These are phyloP conservation scores for Sporobolomyces phaffii DNA, from an alignment of 768 basidiomycete species.

Conservation along the genomic window DNA sequence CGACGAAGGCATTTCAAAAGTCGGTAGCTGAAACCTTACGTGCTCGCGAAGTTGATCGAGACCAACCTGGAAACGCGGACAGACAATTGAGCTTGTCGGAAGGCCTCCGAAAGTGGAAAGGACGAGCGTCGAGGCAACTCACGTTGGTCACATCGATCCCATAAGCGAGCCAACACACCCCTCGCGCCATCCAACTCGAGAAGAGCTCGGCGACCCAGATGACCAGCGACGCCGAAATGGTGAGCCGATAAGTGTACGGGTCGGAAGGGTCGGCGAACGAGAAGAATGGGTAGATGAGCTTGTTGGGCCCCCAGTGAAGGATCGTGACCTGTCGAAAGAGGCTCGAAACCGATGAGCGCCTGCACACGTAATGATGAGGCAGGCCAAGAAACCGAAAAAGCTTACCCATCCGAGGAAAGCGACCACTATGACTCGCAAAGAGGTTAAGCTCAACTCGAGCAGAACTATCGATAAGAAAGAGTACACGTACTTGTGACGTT, in stretches of 20 bases:
- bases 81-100: no score
- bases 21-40: conserved; percentile 43
- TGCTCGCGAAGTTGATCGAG: conserved; percentile 49
- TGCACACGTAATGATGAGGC: no score
- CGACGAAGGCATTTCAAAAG: conserved; percentile 22
- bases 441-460: background rate
- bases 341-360: background rate
- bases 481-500: conserved; percentile 47
- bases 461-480: conserved; percentile 20
- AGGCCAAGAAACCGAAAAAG: no score
- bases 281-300: conserved; percentile 51
- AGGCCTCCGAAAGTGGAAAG: background rate
- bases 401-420: conserved; percentile 46
- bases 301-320: conserved; percentile 49
- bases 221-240: conserved; percentile 47
- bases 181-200: conserved; percentile 46
- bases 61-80: conserved; percentile 42
- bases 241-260: conserved; percentile 50
- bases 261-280: conserved; percentile 45
- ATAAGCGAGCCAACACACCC: conserved; percentile 45
- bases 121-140: no score
- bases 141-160: conserved; percentile 46
- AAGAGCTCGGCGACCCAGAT: conserved; percentile 49
- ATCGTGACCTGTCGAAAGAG: conserved; percentile 27
- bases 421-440: conserved; percentile 10